Base-by-base conservation (phyloP, 176 grass and related monocot species). In the Secale cereale region DNA sequence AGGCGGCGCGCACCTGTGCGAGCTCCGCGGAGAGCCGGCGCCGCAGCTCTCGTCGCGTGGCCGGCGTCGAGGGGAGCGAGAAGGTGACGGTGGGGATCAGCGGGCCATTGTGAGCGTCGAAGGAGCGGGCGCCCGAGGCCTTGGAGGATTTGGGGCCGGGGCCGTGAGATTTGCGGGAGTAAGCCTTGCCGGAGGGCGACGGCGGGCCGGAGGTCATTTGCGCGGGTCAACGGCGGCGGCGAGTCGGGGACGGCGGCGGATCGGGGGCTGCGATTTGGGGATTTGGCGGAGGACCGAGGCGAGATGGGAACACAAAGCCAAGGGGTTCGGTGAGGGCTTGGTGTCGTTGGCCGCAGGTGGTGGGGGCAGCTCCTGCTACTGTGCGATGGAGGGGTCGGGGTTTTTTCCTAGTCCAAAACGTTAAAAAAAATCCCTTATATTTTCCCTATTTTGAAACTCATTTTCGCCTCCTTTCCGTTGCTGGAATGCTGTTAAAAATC, bases 1-100 rank as follows among this genome's bases (percentile, higher is more conserved):
- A 80, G 70, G 61, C 17, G 26, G 80, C 70, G 69, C 89, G 86
- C 68, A 94, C 92, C 83, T 88, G 89, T 0, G 80, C 54, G 61
- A 94, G 89, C 79, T 94, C 86, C 35, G 89, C 25, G 61, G 88
- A 40, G 76, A 94, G 89, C 45, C 87, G 83, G 79, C 89, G 86
- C 63, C 89, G 92, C 11, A 91, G 74, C 4, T 94, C 89, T 8
- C 83, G 80, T 20, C 80, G 86, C 19, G 86, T 28, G 19, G 65
- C 40, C 8, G 86, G 3, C 28, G 82, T 71, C 4, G 84, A 45
- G 33, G 89, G 63, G 41, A 88, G 50, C 69, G 71, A 27, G 64
- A 74, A 76, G 56, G 89, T 86, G 68, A 88, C 83, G 48, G 71
- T 88, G 79, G 74, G 88, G 74, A 83, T 70, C 63, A 81, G 63